Evolutionary conservation across 495 filamentous ascomycete species (phyloP), one percentile per base, ranked within the genome.

Genomic region (Annulohypoxylon moriforme): DNA sequence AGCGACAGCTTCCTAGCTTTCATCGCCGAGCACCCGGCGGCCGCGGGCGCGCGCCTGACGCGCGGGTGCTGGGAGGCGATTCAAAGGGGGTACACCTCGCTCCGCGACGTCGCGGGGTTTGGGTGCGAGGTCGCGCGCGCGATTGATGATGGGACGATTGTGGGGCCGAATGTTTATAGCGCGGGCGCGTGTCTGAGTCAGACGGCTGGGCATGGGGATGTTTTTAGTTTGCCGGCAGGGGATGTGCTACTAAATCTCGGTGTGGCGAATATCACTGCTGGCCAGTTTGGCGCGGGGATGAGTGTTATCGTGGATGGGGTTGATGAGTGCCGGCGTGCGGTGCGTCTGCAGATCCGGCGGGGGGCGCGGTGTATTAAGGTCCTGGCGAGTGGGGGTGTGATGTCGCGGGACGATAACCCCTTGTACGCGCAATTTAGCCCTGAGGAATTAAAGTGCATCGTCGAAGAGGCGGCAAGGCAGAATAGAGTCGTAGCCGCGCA

Each of bases 291-390:
- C 4, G 50, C 73, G 5, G 69, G 62, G 22, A 34, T 60, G 64
- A 56, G 59, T 57, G 33, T 71, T 31, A 57, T 86, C 4, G 80
- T 79, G 18, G 85, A 87, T 49, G 86, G 86, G 5, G 80, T 85
- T 0, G 76, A 81, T 0, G 85, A 84, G 56, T 86, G 84, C 49
- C 66, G 81, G 24, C 73, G 75, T 6, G 83, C 80, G 7, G 84
- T 88, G 16, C 78, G 86, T 1, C 66, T 81, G 68, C 79, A 85
- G 73, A 79, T 87, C 33, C 82, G 85, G 0, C 77, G 81, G 11
- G 86, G 86, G 4, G 85, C 85, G 13, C 76, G 75, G 18, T 77
- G 83, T 22, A 85, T 88, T 75, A 88, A 87, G 73, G 69, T 87
- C n/a, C 75, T 79, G 29, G 80, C 84, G 0, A 82, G 79, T 8